Base-by-base conservation (phyloP, 139 green algal species). In the Chlorella sp. region DNA sequence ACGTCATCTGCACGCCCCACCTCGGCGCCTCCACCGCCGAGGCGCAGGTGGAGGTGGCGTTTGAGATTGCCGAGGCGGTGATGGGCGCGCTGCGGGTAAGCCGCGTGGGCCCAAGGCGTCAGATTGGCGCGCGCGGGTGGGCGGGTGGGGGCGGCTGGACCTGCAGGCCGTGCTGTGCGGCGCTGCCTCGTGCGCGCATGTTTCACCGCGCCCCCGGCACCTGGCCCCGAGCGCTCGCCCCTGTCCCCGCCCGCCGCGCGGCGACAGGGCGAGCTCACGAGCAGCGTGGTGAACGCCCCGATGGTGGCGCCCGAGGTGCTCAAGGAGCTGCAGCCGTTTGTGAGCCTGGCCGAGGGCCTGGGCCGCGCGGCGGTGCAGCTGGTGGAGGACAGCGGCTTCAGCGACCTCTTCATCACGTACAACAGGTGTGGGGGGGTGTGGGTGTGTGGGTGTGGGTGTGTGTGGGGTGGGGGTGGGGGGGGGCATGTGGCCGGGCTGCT, bases 31-130 rank as follows among this genome's bases (percentile, higher is more conserved):
- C 79, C 80, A 98, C 95, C 23, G 67, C 56, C 3, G 95, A 98
- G 82, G 95, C 95, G 3, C 95, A 98, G 86, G 95, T 98, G 82
- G 95, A 91, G 31, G 95, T 98, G 56, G 89, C 95, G 12, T 84
- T 96, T 0, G 95, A 98, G 84, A 94, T 98, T 79, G 95, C 93
- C 11, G 93, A 98, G 81, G 95, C 94, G 8, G 95, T 98, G 23
- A 80, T 96, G 36, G 86, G 88, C 42, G 93, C 95, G 6, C 91
- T 98, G 38, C 81, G 88, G 61, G 89, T 87, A n/a, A 36, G 86
- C 21, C 1, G n/a, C n/a, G n/a, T n/a, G n/a, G n/a, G n/a, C n/a
- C n/a, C n/a, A n/a, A n/a, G n/a, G n/a, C n/a, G n/a, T n/a, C n/a
- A n/a, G n/a, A n/a, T n/a, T n/a, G n/a, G n/a, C n/a, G n/a, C n/a